Evolutionary conservation across 176 grass and related monocot genomes (phyloP), one percentile per base, ranked within the genome.

Genomic region (Avena sativa): DNA sequence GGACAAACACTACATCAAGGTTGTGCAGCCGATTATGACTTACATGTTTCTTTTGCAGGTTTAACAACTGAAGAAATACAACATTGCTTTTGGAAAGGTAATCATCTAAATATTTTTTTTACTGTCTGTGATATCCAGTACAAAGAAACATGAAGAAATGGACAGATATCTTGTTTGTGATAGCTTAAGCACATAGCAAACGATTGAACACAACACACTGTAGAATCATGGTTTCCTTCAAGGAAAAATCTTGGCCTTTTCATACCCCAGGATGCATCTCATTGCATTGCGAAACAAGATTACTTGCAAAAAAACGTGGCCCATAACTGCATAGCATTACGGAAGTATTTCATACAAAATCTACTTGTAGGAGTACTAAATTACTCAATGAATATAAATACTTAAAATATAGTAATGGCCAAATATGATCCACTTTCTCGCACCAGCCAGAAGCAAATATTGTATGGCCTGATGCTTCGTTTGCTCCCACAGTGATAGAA

Each of bases 11-110:
- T 19, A 71, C 28, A 38, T 73, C 8, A 2, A 70, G 19, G 28
- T 36, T 49, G 72, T 79, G 13, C 73, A 78, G 40, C 62, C 49
- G 20, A 65, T 65, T 81, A 84, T 44, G 63, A 58, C 78, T 59
- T 58, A 47, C 80, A 34, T 68, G 10, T 62, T 89, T 63, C 12
- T 81, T 20, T 71, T 60, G 61, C 71, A 92, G 91, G 91, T 86
- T 78, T 89, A 81, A 77, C 87, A 61, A 92, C 91, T 63, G 91
- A 92, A 81, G 87, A 85, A n/a, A 89, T 92, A 87, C 91, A 92
- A 38, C 87, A 87, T 20, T 92, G 91, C 84, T 92, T 92, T 63
- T 92, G 91, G 91, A 92, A 81, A 89, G 91, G 91, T 92, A 92
- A 56, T 63, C 43, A 68, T 83, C 68, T 55, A 56, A 68, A 50